Evolutionary conservation across 192 early-diverging fungal species (phyloP).

Genomic region (Oehlia diaphana): DNA sequence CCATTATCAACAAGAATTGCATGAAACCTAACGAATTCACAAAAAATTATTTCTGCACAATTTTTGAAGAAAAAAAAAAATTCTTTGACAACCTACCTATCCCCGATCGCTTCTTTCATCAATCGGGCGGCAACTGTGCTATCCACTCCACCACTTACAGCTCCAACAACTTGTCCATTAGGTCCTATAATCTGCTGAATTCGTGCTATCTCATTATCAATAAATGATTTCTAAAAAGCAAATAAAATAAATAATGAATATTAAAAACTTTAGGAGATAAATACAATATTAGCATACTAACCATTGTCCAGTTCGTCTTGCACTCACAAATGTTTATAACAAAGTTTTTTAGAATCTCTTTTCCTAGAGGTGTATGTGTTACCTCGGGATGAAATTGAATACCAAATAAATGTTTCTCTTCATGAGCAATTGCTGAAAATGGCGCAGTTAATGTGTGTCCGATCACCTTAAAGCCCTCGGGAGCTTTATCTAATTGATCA

Average conservation of each 20-base stretch:
- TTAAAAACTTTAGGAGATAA: background rate
- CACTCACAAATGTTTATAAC: conserved; percentile 85
- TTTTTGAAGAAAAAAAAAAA: too few species aligned
- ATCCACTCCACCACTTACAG: conserved; percentile 97
- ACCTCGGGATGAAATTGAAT: conserved; percentile 99
- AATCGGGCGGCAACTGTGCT: conserved; percentile 94
- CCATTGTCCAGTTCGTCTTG: conserved; percentile 94
- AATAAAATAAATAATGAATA: background rate
- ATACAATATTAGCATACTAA: background rate
- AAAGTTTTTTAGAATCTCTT: conserved; percentile 89
- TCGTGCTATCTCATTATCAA: conserved; percentile 96
- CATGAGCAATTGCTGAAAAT: conserved; percentile 86
- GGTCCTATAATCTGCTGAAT: conserved; percentile 90
- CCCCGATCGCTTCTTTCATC: conserved; percentile 97
- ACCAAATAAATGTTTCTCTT: conserved; percentile 81
- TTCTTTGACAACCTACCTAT: conserved; percentile 49
- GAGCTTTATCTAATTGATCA: conserved; percentile 84
- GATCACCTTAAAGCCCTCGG: conserved; percentile 81
- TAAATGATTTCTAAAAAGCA: conserved; percentile 64
- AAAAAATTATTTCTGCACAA: too few species aligned
- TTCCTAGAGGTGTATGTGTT: conserved; percentile 91
- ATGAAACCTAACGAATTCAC: conserved; percentile 65
- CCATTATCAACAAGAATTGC: conserved; percentile 98
- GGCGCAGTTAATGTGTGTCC: conserved; percentile 86
- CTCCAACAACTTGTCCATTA: conserved; percentile 91